Evolutionary conservation across 345 rosid genomes (phyloP), one percentile per base, ranked within the genome.

Genomic region (Ceriops zippeliana): DNA sequence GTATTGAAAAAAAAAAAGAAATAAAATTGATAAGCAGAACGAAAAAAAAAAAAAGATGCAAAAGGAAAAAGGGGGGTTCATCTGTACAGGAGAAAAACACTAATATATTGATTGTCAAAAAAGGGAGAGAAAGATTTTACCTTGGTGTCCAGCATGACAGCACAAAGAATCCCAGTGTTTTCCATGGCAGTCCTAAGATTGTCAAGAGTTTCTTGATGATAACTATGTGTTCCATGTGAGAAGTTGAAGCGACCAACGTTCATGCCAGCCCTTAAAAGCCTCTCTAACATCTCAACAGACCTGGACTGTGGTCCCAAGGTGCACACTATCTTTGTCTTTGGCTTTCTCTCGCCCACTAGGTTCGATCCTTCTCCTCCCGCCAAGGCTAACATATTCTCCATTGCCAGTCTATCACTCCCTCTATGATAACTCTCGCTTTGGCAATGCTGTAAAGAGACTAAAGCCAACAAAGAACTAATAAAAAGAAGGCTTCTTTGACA

Each of bases 71-170:
- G 49, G 49, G 49, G 26, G 49, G 49, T 42, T 42, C 49, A 42
- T 42, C 17, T 15, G 16, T 15, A 42, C 37, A 34, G 7, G 7
- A 7, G 37, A 34, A 34, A 34, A 52, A 31, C 16, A 21, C 11
- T 28, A 58, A 24, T 16, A 11, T 42, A 46, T 35, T 2, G 31
- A 59, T 13, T 10, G n/a, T 24, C 10, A 0, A 26, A 11, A 72
- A 0, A 20, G 28, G 46, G 10, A 61, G 49, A 52, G 17, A 30
- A 31, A 1, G 49, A 26, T 74, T 6, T 4, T 61, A 73, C 98
- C 96, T 91, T 91, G 67, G 98, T 93, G 27, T 93, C 97, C 77
- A 93, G 88, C 98, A 93, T 93, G 70, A 93, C 96, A 72, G 98
- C 96, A 70, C 97, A 91, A 60, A 89, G 95, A 64, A 88, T 87